Conservation (phyloP, 805 yeast species). For the Metschnikowia rubicola region DNA sequence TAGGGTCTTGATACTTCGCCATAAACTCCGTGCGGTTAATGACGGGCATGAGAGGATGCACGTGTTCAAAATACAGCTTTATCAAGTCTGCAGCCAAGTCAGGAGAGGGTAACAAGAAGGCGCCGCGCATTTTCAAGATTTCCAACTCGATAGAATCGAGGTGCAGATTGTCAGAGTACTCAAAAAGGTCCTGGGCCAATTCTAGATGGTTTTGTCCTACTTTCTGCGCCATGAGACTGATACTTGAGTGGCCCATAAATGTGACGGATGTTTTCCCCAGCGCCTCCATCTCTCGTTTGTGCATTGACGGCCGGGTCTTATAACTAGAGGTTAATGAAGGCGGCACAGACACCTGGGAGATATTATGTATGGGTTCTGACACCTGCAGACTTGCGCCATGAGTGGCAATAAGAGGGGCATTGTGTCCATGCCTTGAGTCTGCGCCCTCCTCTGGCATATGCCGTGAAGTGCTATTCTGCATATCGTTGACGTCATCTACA, state of each 20-base stretch:
- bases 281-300: constrained; percentile 29
- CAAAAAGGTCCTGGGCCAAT: constrained; percentile 40
- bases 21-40: constrained; percentile 61
- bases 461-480: too few species aligned
- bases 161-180: constrained; percentile 25
- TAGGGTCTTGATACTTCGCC: constrained; percentile 50
- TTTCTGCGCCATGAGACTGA: constrained; percentile 45
- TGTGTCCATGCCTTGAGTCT: too few species aligned
- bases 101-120: constrained; percentile 63
- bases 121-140: constrained; percentile 61
- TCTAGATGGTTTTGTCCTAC: constrained; percentile 47
- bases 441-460: too few species aligned
- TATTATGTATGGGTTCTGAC: constrained; percentile 38
- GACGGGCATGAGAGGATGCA: constrained; percentile 70
- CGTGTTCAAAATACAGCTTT: constrained; percentile 55
- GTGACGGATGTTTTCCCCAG: constrained; percentile 33
- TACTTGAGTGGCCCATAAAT: constrained; percentile 53
- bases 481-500: too few species aligned
- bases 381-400: neutral
- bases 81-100: constrained; percentile 59
- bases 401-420: neutral
- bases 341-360: constrained; percentile 40
- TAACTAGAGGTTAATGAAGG: constrained; percentile 42
- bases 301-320: constrained; percentile 37
- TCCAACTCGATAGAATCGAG: constrained; percentile 62